A percentile compares a stretch with the other conserved stretches of the same genome.
Evolutionary conservation across 768 basidiomycete genomes (phyloP).

Genomic region (Russula compacta): DNA sequence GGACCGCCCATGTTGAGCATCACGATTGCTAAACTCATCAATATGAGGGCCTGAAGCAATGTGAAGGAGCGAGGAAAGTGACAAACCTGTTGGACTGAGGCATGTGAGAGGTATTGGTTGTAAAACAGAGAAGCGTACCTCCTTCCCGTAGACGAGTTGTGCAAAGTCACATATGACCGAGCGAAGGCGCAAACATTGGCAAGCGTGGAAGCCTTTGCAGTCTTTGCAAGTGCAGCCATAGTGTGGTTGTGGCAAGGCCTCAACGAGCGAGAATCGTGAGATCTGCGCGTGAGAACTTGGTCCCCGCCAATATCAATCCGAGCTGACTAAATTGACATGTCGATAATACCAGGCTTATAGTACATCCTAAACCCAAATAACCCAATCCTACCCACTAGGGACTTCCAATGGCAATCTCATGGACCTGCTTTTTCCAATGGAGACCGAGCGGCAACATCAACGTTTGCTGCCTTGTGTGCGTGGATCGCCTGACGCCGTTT

Average conservation of each 20-base stretch:
- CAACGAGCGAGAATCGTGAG: not conserved
- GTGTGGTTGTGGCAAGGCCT: too few relatives aligned
- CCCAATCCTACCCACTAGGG: not conserved
- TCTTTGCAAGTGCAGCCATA: not conserved
- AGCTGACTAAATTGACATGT: too few relatives aligned
- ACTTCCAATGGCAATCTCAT: not conserved
- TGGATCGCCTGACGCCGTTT: slow-evolving; percentile 20
- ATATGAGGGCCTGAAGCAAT: not conserved
- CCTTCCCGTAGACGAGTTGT: slow-evolving; percentile 1
- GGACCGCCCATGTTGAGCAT: slow-evolving; percentile 99
- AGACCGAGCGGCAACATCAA: not conserved
- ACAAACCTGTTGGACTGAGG: slow-evolving; percentile 20
- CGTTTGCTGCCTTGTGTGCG: not conserved
- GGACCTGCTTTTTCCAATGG: not conserved
- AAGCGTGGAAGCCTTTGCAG: not conserved
- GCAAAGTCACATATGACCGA: slow-evolving; percentile 17
- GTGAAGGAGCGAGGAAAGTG: too few relatives aligned
- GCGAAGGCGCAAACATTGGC: not conserved
- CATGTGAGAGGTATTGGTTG: not conserved
- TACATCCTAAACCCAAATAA: not conserved
- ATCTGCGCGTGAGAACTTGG: too few relatives aligned
- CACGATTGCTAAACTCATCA: slow-evolving; percentile 54
- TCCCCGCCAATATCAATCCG: too few relatives aligned
- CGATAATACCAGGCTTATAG: too few relatives aligned
- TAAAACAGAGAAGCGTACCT: slow-evolving; percentile 9